These are phyloP conservation scores for Aspergillus pseudonomiae DNA, from an alignment of 2,329 filamentous ascomycete species.

Conservation along the genomic window DNA sequence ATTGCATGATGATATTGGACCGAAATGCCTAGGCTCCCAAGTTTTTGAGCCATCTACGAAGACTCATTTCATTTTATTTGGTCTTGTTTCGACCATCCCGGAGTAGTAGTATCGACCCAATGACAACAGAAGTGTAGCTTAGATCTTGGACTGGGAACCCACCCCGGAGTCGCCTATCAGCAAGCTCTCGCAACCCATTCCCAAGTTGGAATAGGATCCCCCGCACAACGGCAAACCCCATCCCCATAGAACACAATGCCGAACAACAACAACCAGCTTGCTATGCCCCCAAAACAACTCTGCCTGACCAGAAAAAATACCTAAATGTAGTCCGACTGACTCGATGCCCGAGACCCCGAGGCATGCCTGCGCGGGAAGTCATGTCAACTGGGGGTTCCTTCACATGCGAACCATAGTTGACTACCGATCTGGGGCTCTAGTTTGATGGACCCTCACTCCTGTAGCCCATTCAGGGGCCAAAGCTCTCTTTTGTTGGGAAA, in stretches of 20 bases:
- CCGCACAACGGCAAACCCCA: not conserved
- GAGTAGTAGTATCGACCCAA: not conserved
- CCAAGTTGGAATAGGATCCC: not conserved
- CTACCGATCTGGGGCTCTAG: not conserved
- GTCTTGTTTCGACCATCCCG: not conserved
- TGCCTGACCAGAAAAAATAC: not conserved
- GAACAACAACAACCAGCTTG: not conserved
- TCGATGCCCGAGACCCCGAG: not conserved
- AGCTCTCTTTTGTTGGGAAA: not conserved
- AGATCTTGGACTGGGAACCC: not conserved
- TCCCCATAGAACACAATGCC: not conserved
- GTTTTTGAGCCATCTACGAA: not conserved
- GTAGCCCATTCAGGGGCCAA: not conserved
- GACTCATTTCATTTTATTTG: not conserved
- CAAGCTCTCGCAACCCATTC: constrained; percentile 1
- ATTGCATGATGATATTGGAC: not conserved
- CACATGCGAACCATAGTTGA: not conserved
- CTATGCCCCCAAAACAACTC: not conserved
- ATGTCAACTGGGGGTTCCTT: not conserved
- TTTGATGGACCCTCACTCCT: not conserved
- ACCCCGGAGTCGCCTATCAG: constrained; percentile 1
- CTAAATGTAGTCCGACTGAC: not conserved
- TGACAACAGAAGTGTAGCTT: not conserved
- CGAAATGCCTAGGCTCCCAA: not conserved
- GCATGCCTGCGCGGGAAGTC: not conserved